phyloP scores from a whole-genome alignment of 192 early-diverging fungal species.

The Obelidium mucronatum region DNA sequence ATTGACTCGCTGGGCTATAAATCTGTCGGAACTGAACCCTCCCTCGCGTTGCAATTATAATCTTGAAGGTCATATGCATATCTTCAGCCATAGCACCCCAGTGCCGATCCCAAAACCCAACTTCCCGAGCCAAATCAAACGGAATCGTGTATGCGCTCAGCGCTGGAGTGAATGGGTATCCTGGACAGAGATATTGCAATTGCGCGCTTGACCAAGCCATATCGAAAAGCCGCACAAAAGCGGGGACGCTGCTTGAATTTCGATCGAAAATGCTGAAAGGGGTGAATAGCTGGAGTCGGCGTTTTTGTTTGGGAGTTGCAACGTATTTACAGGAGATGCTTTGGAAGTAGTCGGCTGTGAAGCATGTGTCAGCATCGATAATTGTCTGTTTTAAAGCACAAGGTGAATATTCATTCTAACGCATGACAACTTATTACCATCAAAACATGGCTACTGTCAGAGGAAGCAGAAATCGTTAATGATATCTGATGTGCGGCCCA shows the following conservation, averaged over 20 bases:
- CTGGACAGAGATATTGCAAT: constrained; percentile 62
- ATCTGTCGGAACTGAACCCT: constrained; percentile 56
- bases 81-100: constrained; percentile 59
- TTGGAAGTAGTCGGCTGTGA: constrained; percentile 61
- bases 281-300: neutral
- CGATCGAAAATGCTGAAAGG: constrained; percentile 31
- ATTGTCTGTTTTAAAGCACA: constrained; percentile 52
- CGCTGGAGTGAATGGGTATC: constrained; percentile 56
- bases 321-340: constrained; percentile 18
- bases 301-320: neutral
- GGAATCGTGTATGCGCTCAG: constrained; percentile 70
- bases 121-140: constrained; percentile 64
- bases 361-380: constrained; percentile 63
- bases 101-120: constrained; percentile 70
- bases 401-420: too few relatives aligned
- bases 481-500: too few relatives aligned
- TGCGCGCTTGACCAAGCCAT: constrained; percentile 69
- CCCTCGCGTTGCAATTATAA: constrained; percentile 65
- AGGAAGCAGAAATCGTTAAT: too few relatives aligned
- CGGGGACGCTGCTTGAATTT: constrained; percentile 64
- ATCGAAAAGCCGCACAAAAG: constrained; percentile 68
- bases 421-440: too few relatives aligned
- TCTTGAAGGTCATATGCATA: constrained; percentile 34
- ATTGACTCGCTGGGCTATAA: constrained; percentile 65
- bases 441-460: neutral